Evolutionary conservation across 305 asterid genomes (phyloP).

Genomic region (Fraxinus paxiana): DNA sequence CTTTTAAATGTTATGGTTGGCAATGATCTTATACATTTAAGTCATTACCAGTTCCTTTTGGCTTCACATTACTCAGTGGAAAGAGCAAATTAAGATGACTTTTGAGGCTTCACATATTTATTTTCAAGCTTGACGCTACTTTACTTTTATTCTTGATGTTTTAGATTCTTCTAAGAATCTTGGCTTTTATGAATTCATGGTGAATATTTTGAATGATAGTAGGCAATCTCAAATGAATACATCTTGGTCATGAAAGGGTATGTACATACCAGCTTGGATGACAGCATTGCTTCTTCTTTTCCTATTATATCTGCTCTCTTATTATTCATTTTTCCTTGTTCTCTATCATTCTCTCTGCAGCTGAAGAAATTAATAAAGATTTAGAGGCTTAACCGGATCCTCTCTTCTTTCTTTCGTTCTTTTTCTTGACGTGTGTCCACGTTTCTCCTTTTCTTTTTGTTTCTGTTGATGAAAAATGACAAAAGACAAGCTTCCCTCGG

Average conservation of each 20-base stretch:
- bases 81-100: background rate
- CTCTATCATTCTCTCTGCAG: background rate
- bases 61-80: conserved; percentile 13
- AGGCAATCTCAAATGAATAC: background rate
- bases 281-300: background rate
- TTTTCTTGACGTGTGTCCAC: background rate
- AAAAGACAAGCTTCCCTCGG: background rate
- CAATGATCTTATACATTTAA: conserved; percentile 8
- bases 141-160: conserved; percentile 16
- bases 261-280: background rate
- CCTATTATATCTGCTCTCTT: background rate
- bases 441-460: background rate
- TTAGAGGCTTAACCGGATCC: background rate
- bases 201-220: conserved; percentile 10
- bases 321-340: background rate
- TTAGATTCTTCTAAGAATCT: conserved; percentile 11
- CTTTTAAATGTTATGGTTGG: conserved; percentile 7
- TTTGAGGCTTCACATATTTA: background rate
- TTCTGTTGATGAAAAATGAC: background rate
- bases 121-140: background rate
- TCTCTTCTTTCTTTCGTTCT: background rate
- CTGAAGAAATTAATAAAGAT: background rate
- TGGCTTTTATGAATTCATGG: background rate
- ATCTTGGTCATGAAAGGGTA: background rate
- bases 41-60: conserved; percentile 12